Evolutionary conservation across 202 grass and related monocot genomes (phyloP).

Genomic region (Zoysia matrella): DNA sequence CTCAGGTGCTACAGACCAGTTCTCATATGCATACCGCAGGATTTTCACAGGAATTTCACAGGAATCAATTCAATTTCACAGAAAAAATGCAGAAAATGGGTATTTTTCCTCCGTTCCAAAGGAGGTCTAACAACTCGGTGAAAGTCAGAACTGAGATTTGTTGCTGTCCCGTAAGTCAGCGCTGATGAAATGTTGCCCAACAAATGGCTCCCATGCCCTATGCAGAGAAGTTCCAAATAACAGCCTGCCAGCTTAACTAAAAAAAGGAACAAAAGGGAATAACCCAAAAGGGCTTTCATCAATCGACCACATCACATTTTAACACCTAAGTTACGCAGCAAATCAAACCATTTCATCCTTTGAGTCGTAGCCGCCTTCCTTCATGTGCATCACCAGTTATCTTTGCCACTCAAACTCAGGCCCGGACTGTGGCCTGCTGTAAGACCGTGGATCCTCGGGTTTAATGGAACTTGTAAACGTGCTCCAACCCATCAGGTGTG

Average conservation of each 20-base stretch:
- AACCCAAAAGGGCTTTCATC: slow-evolving; percentile 4
- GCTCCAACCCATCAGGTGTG: slow-evolving; percentile 91
- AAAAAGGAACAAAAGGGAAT: neutral
- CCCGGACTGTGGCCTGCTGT: slow-evolving; percentile 51
- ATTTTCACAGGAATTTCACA: no score
- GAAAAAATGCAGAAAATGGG: no score
- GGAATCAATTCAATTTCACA: no score
- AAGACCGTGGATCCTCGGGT: slow-evolving; percentile 51
- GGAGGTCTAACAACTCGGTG: neutral
- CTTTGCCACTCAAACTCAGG: slow-evolving; percentile 79
- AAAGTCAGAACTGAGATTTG: neutral
- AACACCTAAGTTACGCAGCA: slow-evolving; percentile 13
- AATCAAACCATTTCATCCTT: slow-evolving; percentile 13
- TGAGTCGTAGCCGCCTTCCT: neutral
- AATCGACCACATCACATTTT: slow-evolving; percentile 18
- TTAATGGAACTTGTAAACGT: slow-evolving; percentile 74
- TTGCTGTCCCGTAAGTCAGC: neutral
- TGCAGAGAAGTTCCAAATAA: neutral
- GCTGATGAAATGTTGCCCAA: slow-evolving; percentile 6
- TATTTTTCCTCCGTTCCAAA: no score
- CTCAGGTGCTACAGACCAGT: neutral
- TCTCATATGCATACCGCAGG: neutral
- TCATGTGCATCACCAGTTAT: slow-evolving; percentile 13
- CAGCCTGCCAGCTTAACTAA: neutral
- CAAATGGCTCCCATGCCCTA: neutral